Base-by-base conservation (phyloP, 2,329 filamentous ascomycete species). In the Fusarium siculi region DNA sequence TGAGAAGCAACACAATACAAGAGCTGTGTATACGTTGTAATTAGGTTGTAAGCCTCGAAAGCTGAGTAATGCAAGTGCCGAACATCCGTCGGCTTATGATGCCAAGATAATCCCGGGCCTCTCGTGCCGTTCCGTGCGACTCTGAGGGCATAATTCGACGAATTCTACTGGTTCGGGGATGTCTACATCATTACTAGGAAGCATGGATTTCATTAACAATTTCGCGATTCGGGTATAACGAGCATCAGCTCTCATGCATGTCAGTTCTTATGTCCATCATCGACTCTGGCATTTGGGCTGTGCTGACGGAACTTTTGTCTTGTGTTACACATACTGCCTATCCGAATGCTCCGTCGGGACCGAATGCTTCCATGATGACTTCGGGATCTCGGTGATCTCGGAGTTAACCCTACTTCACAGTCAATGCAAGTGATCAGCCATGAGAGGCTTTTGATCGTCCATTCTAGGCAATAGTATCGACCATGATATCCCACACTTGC, bases 221-320 rank as follows among this genome's bases (percentile, higher is more conserved):
- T 37, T 32, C 23, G 37, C 40, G n/a, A n/a, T 57, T 25, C 16
- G 40, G 30, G 18, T 16, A 57, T 36, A 21, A n/a, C 30, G 18
- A 28, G 34, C 3, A 18, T 54, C 25, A 15, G 16, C 23, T 15
- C 19, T 54, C 34, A 40, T 18, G 23, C 50, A 30, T 30, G 34
- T 30, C 50, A 54, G 23, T 54, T 28, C 34, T 54, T 40, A 30
- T 18, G 40, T 25, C 40, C 37, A 47, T n/a, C 19, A 32, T 32
- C 9, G 7, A 25, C 30, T 34, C n/a, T 25, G 14, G 5, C 12
- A 32, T 34, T 11, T 32, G 19, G 30, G 40, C 7, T 47, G 30
- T 18, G 54, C 34, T 64, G 57, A 61, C 37, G 37, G 46, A 25
- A 65, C 59, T 46, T 65, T 65, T 64, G 58, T 52, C 10, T 15